Conservation (phyloP, 345 rosid species). For the Hevea brasiliensis region DNA sequence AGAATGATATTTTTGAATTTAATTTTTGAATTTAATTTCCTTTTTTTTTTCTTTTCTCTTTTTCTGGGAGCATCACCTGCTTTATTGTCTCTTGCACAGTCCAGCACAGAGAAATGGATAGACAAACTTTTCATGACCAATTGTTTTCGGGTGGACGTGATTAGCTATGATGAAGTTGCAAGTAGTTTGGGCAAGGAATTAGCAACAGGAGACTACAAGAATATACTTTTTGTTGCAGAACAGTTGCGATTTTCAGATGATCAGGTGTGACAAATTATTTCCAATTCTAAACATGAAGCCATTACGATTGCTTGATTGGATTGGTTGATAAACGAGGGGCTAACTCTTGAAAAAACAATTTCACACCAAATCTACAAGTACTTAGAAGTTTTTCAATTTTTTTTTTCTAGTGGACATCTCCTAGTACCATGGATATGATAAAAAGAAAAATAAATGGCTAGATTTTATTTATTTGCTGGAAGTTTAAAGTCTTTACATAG, state of each 20-base stretch:
- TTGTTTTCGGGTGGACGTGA: conserved; percentile 51
- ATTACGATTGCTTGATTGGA: not conserved
- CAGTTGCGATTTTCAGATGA: conserved; percentile 80
- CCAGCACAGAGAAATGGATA: conserved; percentile 51
- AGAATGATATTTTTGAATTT: not conserved
- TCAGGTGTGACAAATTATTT: conserved; percentile 53
- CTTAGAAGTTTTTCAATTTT: not conserved
- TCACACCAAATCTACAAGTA: not conserved
- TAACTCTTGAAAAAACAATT: not conserved
- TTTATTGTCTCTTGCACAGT: conserved; percentile 38
- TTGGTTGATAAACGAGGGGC: not conserved
- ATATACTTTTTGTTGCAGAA: conserved; percentile 65
- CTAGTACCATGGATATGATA: not conserved
- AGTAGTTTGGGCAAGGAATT: conserved; percentile 52
- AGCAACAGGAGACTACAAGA: conserved; percentile 39
- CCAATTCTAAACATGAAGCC: conserved; percentile 5
- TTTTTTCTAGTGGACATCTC: not conserved
- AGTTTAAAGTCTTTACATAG: not conserved
- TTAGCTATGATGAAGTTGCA: conserved; percentile 54
- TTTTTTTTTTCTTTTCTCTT: not conserved
- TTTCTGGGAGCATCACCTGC: not conserved
- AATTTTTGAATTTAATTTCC: not conserved
- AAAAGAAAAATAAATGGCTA: not conserved
- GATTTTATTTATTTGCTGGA: not conserved
- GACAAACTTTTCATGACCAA: conserved; percentile 68